Evolutionary conservation across 495 filamentous ascomycete species (phyloP).

Genomic region (Penicillium coffeae): DNA sequence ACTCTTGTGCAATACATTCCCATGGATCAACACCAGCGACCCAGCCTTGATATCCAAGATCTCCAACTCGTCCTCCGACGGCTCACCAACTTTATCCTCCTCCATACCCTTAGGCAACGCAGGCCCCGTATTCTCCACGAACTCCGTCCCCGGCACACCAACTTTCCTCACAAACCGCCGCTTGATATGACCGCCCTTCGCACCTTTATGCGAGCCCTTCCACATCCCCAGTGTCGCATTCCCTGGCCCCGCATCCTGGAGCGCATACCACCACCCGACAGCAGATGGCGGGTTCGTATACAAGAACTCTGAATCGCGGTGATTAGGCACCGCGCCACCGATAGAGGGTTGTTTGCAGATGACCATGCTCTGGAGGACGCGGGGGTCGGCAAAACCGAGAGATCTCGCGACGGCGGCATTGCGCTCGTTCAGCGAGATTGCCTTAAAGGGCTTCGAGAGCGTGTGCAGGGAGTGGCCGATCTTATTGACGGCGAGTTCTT

Average conservation of each 20-base stretch:
- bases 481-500: constrained; percentile 85
- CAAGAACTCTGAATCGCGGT: constrained; percentile 89
- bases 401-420: constrained; percentile 65
- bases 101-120: constrained; percentile 44
- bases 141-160: constrained; percentile 51
- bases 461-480: constrained; percentile 89
- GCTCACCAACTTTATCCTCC: constrained; percentile 27
- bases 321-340: constrained; percentile 78
- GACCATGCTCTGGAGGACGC: constrained; percentile 87
- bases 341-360: constrained; percentile 98
- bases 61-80: constrained; percentile 56
- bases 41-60: constrained; percentile 81
- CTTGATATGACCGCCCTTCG: constrained; percentile 47
- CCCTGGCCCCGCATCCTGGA: constrained; percentile 79
- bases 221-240: constrained; percentile 90
- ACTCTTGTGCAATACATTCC: constrained; percentile 94
- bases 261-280: constrained; percentile 92
- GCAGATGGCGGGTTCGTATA: constrained; percentile 89
- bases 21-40: constrained; percentile 88
- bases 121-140: constrained; percentile 47
- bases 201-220: constrained; percentile 64
- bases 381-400: constrained; percentile 71
- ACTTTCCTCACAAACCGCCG: constrained; percentile 70
- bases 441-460: constrained; percentile 66
- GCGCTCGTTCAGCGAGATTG: constrained; percentile 49